Evolutionary conservation across 2,329 filamentous ascomycete genomes (phyloP).

Genomic region (Rosellinia necatrix): DNA sequence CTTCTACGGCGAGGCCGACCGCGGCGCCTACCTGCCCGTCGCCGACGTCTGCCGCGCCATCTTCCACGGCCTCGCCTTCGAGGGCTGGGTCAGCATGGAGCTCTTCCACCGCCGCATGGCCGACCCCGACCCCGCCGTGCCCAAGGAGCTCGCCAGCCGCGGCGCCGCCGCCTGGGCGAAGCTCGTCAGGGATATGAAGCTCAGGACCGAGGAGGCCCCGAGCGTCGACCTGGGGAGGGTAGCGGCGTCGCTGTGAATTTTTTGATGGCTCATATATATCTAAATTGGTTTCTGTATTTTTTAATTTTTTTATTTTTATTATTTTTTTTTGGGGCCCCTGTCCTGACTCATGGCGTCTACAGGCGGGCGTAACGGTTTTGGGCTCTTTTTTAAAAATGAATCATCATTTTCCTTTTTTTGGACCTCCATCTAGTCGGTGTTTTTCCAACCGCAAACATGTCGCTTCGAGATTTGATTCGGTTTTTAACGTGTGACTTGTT

Average conservation of each 20-base stretch:
- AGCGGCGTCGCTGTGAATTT: conserved; percentile 34
- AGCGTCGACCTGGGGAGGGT: conserved; percentile 21
- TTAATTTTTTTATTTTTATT: no score
- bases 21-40: conserved; percentile 71
- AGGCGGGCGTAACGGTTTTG: no score
- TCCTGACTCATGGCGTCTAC: no score
- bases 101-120: conserved; percentile 67
- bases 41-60: conserved; percentile 64
- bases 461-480: no score
- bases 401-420: no score
- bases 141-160: conserved; percentile 49
- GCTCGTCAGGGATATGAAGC: conserved; percentile 38
- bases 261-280: no score
- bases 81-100: conserved; percentile 74
- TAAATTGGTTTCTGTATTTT: no score
- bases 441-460: no score
- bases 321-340: no score
- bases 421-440: no score
- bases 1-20: conserved; percentile 68
- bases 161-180: conserved; percentile 40
- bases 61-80: conserved; percentile 66
- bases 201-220: conserved; percentile 28
- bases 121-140: conserved; percentile 55
- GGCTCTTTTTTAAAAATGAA: no score
- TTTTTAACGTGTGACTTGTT: no score